A percentile compares a stretch with the other conserved stretches of the same genome.
Evolutionary conservation across 305 asterid species (phyloP).

Genomic region (Petunia hybrid): DNA sequence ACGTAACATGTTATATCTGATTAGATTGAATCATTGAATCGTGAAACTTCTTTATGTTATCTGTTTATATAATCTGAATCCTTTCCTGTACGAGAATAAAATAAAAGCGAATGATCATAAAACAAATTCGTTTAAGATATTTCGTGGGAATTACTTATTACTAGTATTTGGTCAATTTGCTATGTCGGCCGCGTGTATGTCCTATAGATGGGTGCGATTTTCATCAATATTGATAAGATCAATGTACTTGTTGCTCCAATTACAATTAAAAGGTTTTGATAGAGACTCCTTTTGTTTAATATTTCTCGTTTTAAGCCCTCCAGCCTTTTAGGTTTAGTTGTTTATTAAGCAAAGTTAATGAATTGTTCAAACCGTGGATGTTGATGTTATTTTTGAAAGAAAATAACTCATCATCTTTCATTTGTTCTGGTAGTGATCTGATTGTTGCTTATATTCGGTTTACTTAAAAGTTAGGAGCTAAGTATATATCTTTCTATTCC

Average conservation of each 20-base stretch:
- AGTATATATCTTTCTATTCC: background rate
- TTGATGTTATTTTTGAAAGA: conserved; percentile 4
- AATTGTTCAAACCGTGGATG: background rate
- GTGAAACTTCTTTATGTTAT: too few relatives aligned
- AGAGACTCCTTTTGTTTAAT: background rate
- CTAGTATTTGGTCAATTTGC: background rate
- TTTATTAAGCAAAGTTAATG: background rate
- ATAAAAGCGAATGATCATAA: background rate
- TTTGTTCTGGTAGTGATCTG: background rate
- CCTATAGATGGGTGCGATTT: background rate
- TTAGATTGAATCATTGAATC: too few relatives aligned
- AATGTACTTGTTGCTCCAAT: background rate
- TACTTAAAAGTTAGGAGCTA: conserved; percentile 2
- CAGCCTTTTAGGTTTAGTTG: conserved; percentile 9
- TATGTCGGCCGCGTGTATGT: background rate
- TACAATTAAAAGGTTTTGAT: conserved; percentile 11
- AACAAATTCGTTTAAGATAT: background rate
- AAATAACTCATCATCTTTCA: conserved; percentile 8
- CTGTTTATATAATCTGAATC: too few relatives aligned
- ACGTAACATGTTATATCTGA: too few relatives aligned
- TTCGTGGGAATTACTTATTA: background rate
- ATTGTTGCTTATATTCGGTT: background rate
- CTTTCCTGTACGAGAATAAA: too few relatives aligned
- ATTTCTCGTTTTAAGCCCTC: conserved; percentile 9
- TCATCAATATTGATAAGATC: conserved; percentile 24